These are phyloP conservation scores for Prosopis cineraria DNA, from an alignment of 306 rosid species.

Conservation along the genomic window DNA sequence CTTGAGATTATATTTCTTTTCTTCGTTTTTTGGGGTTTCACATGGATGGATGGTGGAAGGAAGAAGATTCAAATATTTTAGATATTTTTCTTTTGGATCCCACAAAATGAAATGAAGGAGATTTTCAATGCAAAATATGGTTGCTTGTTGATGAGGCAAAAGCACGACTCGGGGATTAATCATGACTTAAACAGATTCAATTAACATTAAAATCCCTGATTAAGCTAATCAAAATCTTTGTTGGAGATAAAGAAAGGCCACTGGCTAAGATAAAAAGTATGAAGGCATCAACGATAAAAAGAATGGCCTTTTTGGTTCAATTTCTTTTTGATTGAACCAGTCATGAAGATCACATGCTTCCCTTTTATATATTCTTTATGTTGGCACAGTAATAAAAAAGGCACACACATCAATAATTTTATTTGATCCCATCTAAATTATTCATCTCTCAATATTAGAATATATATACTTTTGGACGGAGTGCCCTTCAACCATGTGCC, in stretches of 20 bases:
- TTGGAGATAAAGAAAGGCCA: neutral
- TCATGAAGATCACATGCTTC: slow-evolving; percentile 39
- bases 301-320: neutral
- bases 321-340: neutral
- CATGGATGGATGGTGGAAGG: slow-evolving; percentile 15
- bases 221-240: slow-evolving; percentile 15
- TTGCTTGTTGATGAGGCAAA: slow-evolving; percentile 1
- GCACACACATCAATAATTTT: slow-evolving; percentile 35
- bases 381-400: slow-evolving; percentile 5
- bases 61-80: slow-evolving; percentile 24
- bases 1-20: neutral
- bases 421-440: slow-evolving; percentile 25
- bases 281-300: neutral
- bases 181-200: slow-evolving; percentile 3
- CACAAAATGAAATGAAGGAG: slow-evolving; percentile 6
- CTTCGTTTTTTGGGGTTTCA: neutral
- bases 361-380: neutral
- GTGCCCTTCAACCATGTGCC: slow-evolving; percentile 36
- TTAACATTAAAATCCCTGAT: slow-evolving; percentile 10
- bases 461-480: slow-evolving; percentile 28
- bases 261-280: neutral
- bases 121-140: slow-evolving; percentile 23
- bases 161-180: slow-evolving; percentile 10
- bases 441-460: slow-evolving; percentile 6
- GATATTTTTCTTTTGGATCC: slow-evolving; percentile 14